Conservation (phyloP, 768 basidiomycete species). For the Russula olivacea region DNA sequence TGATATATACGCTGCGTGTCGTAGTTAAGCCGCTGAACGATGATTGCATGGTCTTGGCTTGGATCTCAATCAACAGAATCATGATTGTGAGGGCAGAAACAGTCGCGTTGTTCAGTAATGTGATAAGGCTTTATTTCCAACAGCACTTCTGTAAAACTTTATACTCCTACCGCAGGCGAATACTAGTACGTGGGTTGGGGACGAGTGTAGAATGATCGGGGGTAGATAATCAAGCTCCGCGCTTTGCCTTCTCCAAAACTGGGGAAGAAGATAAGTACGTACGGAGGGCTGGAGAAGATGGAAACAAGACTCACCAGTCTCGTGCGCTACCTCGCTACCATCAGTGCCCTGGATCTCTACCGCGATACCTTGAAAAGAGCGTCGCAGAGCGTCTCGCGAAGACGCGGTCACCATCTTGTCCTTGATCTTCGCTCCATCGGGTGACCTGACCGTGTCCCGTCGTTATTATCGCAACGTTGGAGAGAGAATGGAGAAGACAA, state of each 20-base stretch:
- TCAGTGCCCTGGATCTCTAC: slow-evolving; percentile 87
- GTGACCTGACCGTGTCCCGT: slow-evolving; percentile 55
- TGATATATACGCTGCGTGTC: background rate
- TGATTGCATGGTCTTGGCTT: background rate
- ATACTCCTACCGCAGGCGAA: slow-evolving; percentile 23
- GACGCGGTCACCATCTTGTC: slow-evolving; percentile 92
- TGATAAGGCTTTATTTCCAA: slow-evolving; percentile 22
- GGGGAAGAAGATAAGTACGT: background rate
- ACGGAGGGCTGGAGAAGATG: background rate
- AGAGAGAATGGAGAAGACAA: background rate
- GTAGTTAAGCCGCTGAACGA: background rate
- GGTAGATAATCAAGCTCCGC: slow-evolving; percentile 22
- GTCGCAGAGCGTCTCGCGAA: slow-evolving; percentile 75
- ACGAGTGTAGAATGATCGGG: background rate
- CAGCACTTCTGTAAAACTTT: slow-evolving; percentile 28
- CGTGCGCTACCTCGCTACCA: slow-evolving; percentile 60
- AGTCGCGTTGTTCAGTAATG: slow-evolving; percentile 15
- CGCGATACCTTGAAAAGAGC: slow-evolving; percentile 66
- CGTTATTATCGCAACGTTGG: background rate
- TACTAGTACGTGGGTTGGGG: slow-evolving; percentile 9
- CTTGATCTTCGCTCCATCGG: slow-evolving; percentile 79
- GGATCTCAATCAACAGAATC: background rate
- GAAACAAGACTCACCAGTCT: slow-evolving; percentile 44
- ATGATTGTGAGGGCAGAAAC: background rate
- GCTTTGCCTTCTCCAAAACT: slow-evolving; percentile 31